Conservation (phyloP, 768 basidiomycete species). For the Pleurotus citrinopileatus region DNA sequence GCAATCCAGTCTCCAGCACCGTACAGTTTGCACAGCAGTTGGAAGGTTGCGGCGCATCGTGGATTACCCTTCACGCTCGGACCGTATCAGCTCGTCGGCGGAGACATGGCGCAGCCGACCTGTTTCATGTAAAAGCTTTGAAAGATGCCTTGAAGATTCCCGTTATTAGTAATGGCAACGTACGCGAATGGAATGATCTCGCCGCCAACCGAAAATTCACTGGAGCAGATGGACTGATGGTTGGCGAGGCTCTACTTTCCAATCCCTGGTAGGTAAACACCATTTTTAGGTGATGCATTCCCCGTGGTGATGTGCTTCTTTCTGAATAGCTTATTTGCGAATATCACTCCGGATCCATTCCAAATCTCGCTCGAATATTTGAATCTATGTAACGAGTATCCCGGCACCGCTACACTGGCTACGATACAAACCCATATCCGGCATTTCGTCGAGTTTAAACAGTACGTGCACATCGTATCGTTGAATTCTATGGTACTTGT, state of each 20-base stretch:
- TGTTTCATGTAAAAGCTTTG: conserved; percentile 54
- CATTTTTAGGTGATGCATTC: conserved; percentile 1
- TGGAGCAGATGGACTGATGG: conserved; percentile 75
- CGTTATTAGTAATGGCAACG: conserved; percentile 80
- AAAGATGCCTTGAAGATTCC: conserved; percentile 51
- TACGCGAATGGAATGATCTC: conserved; percentile 57
- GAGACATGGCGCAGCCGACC: conserved; percentile 69
- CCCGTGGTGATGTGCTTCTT: conserved; percentile 7
- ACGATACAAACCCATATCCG: conserved; percentile 62
- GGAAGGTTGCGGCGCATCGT: conserved; percentile 64
- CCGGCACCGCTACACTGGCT: conserved; percentile 44
- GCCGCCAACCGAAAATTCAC: conserved; percentile 50
- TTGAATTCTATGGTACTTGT: conserved; percentile 13
- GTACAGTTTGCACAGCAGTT: conserved; percentile 53
- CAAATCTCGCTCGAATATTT: conserved; percentile 71
- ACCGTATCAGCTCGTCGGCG: conserved; percentile 68
- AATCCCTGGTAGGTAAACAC: conserved; percentile 61
- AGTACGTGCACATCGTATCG: conserved; percentile 41
- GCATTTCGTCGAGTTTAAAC: conserved; percentile 67
- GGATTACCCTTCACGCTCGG: conserved; percentile 74
- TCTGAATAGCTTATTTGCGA: conserved; percentile 52
- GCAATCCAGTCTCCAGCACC: conserved; percentile 54
- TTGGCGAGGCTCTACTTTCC: conserved; percentile 71
- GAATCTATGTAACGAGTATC: conserved; percentile 50
- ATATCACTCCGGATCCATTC: conserved; percentile 56